phyloP scores from a whole-genome alignment of 768 basidiomycete genomes.

The Rhodosporidiobolus sp. region DNA sequence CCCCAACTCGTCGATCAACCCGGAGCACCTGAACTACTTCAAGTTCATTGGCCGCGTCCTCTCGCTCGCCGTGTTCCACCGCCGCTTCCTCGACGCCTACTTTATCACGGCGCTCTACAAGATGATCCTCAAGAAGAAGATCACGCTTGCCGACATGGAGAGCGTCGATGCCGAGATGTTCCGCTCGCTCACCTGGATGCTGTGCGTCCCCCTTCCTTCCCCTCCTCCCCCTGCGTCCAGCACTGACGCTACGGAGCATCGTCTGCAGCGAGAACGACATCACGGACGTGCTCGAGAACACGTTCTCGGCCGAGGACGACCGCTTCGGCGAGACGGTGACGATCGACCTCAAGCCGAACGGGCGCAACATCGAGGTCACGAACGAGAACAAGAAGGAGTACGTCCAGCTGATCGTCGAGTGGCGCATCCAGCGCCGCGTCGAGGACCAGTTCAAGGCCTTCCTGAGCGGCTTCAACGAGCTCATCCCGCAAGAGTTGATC shows the following conservation, averaged over 20 bases:
- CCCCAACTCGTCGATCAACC: conserved; percentile 79
- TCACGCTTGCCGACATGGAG: conserved; percentile 86
- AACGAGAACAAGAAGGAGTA: conserved; percentile 99
- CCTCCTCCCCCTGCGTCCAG: neutral
- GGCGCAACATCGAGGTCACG: conserved; percentile 79
- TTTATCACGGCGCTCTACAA: conserved; percentile 99
- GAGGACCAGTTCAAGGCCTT: conserved; percentile 99
- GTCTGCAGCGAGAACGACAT: conserved; percentile 57
- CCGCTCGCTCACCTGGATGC: conserved; percentile 97
- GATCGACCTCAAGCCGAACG: conserved; percentile 87
- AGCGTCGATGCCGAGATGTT: conserved; percentile 93
- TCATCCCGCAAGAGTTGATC: conserved; percentile 95
- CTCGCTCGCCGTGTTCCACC: conserved; percentile 96
- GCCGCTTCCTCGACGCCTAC: conserved; percentile 97
- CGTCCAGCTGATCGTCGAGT: conserved; percentile 88
- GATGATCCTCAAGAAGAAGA: conserved; percentile 98
- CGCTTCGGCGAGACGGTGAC: conserved; percentile 98
- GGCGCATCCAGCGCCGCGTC: conserved; percentile 94
- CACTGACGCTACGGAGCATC: conserved; percentile 6
- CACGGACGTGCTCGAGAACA: conserved; percentile 95
- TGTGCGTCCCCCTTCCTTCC: conserved; percentile 58
- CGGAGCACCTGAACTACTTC: conserved; percentile 99
- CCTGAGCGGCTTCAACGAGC: conserved; percentile 99
- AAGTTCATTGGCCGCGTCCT: conserved; percentile 97
- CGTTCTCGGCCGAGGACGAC: conserved; percentile 93